Evolutionary conservation across 169 alveolate species (phyloP), one percentile per base, ranked within the genome.

Genomic region (Perkinsus chesapeaki): DNA sequence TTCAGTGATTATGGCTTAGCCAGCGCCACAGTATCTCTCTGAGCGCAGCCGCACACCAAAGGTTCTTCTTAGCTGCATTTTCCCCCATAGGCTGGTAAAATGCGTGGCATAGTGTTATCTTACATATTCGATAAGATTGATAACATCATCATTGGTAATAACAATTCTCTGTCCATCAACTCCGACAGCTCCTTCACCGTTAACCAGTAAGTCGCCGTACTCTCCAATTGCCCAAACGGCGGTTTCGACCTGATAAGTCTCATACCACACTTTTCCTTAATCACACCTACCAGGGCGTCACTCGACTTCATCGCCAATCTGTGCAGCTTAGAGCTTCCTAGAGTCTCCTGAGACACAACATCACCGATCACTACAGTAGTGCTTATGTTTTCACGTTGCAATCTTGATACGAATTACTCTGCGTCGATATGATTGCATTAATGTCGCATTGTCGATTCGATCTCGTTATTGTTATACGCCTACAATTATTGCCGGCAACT

Each of bases 211-310:
- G 72, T 93, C 94, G 47, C 94, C 94, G 38, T 91, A 93, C 92
- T 93, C 94, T 48, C 94, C 94, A 39, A 93, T 39, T 37, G 93
- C 91, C 93, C 91, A 93, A 90, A 93, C 9, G 31, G 92, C 94
- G 38, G 82, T 91, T 93, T 93, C 92, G 34, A 93, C 0, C 73
- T 20, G 0, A 82, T 0, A 73, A 91, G n/a, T 9, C n/a, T 3
- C 39, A 39, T n/a, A n/a, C n/a, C n/a, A 91, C 16, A 43, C 5
- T 43, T 43, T 43, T 16, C 60, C 16, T 43, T 43, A 5, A 43
- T 5, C 60, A 16, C 16, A 43, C 5, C 16, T 43, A 43, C 60
- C 60, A 43, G 16, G 16, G 60, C 60, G 16, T 43, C 60, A 43
- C 60, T 43, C 60, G 60, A 43, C 60, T 43, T 43, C 60, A 43